A percentile compares a stretch with the other conserved stretches of the same genome.
phyloP scores from a whole-genome alignment of 768 basidiomycete species.

The Amanita molliuscula region DNA sequence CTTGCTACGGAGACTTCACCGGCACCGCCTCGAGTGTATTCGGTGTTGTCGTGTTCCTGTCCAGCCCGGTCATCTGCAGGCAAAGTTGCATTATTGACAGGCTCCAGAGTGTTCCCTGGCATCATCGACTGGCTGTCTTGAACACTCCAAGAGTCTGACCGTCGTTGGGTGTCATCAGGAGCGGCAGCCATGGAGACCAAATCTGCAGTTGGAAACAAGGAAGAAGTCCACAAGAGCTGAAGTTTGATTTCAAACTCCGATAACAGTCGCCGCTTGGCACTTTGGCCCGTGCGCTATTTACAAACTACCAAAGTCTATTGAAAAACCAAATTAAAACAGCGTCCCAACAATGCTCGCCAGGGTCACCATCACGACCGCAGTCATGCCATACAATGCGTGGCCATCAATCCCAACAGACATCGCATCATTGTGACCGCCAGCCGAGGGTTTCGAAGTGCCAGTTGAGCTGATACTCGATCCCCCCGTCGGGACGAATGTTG shows the following conservation, averaged over 20 bases:
- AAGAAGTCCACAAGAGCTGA: conserved; percentile 10
- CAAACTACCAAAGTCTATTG: background rate
- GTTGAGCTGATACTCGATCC: conserved; percentile 12
- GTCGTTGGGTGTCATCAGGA: conserved; percentile 11
- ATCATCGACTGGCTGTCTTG: conserved; percentile 38
- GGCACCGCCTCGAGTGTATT: conserved; percentile 41
- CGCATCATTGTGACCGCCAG: conserved; percentile 15
- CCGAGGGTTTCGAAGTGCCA: conserved; percentile 12
- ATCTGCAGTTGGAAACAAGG: conserved; percentile 8
- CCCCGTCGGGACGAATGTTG: conserved; percentile 40
- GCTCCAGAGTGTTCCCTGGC: conserved; percentile 30
- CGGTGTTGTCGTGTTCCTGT: conserved; percentile 39
- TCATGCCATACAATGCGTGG: conserved; percentile 27
- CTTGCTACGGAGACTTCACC: conserved; percentile 30
- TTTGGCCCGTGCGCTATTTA: conserved; percentile 5
- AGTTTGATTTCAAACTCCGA: conserved; percentile 12
- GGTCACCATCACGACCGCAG: conserved; percentile 22
- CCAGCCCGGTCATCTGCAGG: conserved; percentile 36
- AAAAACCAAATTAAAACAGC: background rate
- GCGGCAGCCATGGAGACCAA: conserved; percentile 20
- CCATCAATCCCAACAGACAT: conserved; percentile 13
- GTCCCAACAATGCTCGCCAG: conserved; percentile 33
- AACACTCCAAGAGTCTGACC: conserved; percentile 38
- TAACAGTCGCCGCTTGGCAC: conserved; percentile 1
- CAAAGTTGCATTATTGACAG: conserved; percentile 34